Conservation (phyloP, 2,329 filamentous ascomycete genomes). For the Alternaria tenuissima region DNA sequence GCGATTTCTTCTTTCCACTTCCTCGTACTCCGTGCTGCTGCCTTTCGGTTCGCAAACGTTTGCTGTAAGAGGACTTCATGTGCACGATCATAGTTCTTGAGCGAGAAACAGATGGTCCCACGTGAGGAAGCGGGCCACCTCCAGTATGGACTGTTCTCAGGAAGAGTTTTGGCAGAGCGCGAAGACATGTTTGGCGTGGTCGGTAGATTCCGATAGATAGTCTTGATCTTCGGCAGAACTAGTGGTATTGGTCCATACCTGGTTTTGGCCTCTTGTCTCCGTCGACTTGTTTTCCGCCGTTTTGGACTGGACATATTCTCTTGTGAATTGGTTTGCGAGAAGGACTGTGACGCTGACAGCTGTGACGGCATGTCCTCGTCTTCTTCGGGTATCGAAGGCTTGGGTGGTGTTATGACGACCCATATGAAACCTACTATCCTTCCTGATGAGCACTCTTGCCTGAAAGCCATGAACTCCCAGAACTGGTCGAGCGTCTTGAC, state of each 20-base stretch:
- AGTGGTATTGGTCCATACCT: constrained; percentile 68
- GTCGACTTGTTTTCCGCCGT: constrained; percentile 25
- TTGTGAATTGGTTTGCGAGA: constrained; percentile 29
- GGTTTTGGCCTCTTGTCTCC: constrained; percentile 34
- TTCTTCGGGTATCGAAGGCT: constrained; percentile 45
- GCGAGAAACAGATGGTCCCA: constrained; percentile 69
- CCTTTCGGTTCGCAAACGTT: constrained; percentile 73
- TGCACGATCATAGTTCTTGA: constrained; percentile 71
- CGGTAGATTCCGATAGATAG: constrained; percentile 43
- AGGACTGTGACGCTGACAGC: constrained; percentile 25
- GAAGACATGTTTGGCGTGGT: constrained; percentile 59
- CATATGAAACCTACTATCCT: constrained; percentile 93
- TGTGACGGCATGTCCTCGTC: constrained; percentile 41
- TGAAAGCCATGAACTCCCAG: constrained; percentile 98
- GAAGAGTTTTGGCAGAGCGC: constrained; percentile 51
- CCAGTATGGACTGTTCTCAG: constrained; percentile 68
- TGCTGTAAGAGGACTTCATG: constrained; percentile 75
- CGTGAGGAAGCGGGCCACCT: constrained; percentile 69
- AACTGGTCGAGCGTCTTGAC: constrained; percentile 88
- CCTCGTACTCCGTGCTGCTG: constrained; percentile 69
- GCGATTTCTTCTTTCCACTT: constrained; percentile 76
- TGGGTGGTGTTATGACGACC: constrained; percentile 78
- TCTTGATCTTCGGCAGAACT: constrained; percentile 72
- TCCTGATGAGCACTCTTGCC: constrained; percentile 94
- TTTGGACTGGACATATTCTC: constrained; percentile 23